Percentiles rank a stretch among this genome's conserved stretches.
phyloP scores from a whole-genome alignment of 2,329 filamentous ascomycete genomes.

The Xylaria hypoxylon region DNA sequence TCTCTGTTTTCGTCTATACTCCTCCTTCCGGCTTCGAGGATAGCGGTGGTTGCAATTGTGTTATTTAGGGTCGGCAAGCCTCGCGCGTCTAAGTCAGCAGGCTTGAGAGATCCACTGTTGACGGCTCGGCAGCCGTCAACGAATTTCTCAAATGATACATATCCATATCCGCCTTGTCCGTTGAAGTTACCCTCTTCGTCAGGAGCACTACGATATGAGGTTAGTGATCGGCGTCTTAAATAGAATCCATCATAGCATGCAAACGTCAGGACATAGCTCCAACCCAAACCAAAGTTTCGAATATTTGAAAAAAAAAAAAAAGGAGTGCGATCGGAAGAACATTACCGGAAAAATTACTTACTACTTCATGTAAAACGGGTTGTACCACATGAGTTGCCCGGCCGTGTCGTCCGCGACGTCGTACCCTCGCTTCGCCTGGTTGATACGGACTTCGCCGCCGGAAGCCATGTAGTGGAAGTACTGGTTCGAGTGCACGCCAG shows the following conservation, averaged over 20 bases:
- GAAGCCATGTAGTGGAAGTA: constrained; percentile 95
- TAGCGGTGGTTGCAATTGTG: constrained; percentile 91
- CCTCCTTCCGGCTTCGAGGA: constrained; percentile 85
- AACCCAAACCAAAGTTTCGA: background rate
- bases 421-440: constrained; percentile 95
- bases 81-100: constrained; percentile 82
- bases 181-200: constrained; percentile 96
- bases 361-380: constrained; percentile 96
- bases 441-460: constrained; percentile 85
- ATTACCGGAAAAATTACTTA: constrained; percentile 14
- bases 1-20: constrained; percentile 86
- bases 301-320: too few species aligned
- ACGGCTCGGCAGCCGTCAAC: constrained; percentile 85
- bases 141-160: constrained; percentile 96
- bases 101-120: constrained; percentile 77
- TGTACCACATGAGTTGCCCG: constrained; percentile 83
- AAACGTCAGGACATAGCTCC: background rate
- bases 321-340: background rate
- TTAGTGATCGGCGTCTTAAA: constrained; percentile 2
- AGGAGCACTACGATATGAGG: constrained; percentile 65
- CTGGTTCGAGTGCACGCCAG: constrained; percentile 95
- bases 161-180: constrained; percentile 91
- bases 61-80: constrained; percentile 87
- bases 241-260: background rate
- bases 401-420: constrained; percentile 87